Percentiles rank a stretch among this genome's conserved stretches.
Conservation (phyloP, 2,329 filamentous ascomycete genomes). For the Botryotinia calthae region DNA sequence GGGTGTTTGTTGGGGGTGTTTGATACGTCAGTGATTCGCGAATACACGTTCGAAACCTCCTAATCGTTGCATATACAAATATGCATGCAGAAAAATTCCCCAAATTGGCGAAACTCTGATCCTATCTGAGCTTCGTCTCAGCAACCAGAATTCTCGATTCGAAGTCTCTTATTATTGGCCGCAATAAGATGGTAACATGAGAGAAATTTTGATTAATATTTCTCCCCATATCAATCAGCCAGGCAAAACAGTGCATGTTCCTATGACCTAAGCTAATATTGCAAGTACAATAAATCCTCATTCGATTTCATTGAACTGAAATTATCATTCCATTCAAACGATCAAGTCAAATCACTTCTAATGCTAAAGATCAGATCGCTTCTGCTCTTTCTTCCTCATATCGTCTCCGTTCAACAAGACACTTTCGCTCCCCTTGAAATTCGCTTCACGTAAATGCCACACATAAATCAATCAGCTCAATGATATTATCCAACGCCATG, state of each 20-base stretch:
- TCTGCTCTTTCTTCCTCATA: neutral
- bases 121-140: neutral
- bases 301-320: neutral
- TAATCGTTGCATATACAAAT: neutral
- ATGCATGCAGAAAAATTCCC: neutral
- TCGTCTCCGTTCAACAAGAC: neutral
- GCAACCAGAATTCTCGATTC: neutral
- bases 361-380: neutral
- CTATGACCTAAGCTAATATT: neutral
- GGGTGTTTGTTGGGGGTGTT: neutral
- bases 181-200: neutral
- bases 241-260: neutral
- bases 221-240: neutral
- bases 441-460: conserved; percentile 6
- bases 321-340: neutral
- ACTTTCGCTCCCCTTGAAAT: neutral
- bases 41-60: neutral
- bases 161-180: neutral
- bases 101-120: neutral
- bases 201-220: neutral
- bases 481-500: conserved; percentile 18
- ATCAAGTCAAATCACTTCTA: neutral
- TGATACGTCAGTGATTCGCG: neutral
- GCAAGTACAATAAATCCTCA: neutral
- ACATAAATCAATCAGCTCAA: conserved; percentile 14